Base-by-base conservation (phyloP, 148 eudicot genomes). In the Vaccinium macrocarpon region DNA sequence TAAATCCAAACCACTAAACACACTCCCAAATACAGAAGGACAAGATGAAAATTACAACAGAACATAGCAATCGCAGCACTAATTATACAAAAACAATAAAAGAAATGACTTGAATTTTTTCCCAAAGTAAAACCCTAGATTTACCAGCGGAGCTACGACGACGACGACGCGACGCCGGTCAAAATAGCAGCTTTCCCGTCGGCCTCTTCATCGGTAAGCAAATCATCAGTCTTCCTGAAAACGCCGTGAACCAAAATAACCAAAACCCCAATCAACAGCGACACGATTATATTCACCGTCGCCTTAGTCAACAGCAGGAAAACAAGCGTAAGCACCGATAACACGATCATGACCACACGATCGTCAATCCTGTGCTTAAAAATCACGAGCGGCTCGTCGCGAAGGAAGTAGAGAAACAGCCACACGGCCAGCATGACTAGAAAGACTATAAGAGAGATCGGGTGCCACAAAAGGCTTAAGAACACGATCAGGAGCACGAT, bases 371-470 rank as follows among this genome's bases (percentile, higher is more conserved):
- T 14, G 4, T 90, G 87, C 64, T 86, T 64, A 74, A 90, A 85
- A 1, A 94, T 8, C 55, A 86, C 91, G 6, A 94, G 82, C 46
- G 94, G 94, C 68, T 92, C 91, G 62, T 96, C 98, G 4, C 95
- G 88, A 16, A 94, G 93, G 84, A 96, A 96, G 90, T 90, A 94
- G 29, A 96, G 87, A 84, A 88, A 91, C 14, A 93, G 77, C 98
- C 98, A 96, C 4, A 71, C 87, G n/a, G 89, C 90, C 89, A 94
- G 89, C 89, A 89, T 81, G 42, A 81, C 85, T 70, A 92, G 32
- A 80, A 94, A 90, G 27, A 93, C 93, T 86, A 96, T 84, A 79
- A 96, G 92, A n/a, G 98, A 94, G 86, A 93, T 81, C 49, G 98
- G 97, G 87, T 94, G 94, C 91, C 91, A 93, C n/a, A 96, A 82